These are phyloP conservation scores for Apium graveolens DNA, from an alignment of 129 eudicot genomes.

Conservation along the genomic window DNA sequence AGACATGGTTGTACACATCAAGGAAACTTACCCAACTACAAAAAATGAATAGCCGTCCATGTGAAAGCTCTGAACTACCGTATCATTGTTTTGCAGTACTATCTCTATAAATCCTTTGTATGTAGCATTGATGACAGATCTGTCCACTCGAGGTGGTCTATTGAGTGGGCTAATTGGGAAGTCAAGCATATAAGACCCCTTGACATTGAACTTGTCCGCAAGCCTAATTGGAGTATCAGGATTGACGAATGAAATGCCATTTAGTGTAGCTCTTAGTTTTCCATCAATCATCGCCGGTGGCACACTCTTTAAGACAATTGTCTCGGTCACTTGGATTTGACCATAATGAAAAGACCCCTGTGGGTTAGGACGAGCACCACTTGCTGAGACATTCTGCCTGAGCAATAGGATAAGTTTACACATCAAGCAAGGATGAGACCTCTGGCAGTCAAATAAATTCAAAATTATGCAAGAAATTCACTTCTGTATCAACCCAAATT, in stretches of 20 bases:
- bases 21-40: slow-evolving; percentile 74
- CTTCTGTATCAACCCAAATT: background rate
- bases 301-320: slow-evolving; percentile 40
- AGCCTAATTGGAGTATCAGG: slow-evolving; percentile 86
- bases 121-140: slow-evolving; percentile 74
- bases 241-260: slow-evolving; percentile 80
- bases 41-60: slow-evolving; percentile 89
- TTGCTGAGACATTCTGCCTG: slow-evolving; percentile 86
- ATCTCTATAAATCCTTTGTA: slow-evolving; percentile 82
- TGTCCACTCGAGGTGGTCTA: slow-evolving; percentile 56
- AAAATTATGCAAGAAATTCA: background rate
- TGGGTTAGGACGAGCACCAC: slow-evolving; percentile 99
- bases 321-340: slow-evolving; percentile 61
- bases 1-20: background rate
- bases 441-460: background rate
- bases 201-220: slow-evolving; percentile 62
- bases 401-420: slow-evolving; percentile 3
- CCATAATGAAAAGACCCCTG: slow-evolving; percentile 99
- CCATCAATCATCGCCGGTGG: slow-evolving; percentile 71
- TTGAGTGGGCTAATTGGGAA: slow-evolving; percentile 65
- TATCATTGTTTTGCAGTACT: slow-evolving; percentile 80
- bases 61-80: slow-evolving; percentile 81
- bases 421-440: background rate
- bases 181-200: slow-evolving; percentile 84
- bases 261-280: slow-evolving; percentile 59